Conservation (phyloP, 2,329 filamentous ascomycete species). For the Verticillium zaregamsianum region DNA sequence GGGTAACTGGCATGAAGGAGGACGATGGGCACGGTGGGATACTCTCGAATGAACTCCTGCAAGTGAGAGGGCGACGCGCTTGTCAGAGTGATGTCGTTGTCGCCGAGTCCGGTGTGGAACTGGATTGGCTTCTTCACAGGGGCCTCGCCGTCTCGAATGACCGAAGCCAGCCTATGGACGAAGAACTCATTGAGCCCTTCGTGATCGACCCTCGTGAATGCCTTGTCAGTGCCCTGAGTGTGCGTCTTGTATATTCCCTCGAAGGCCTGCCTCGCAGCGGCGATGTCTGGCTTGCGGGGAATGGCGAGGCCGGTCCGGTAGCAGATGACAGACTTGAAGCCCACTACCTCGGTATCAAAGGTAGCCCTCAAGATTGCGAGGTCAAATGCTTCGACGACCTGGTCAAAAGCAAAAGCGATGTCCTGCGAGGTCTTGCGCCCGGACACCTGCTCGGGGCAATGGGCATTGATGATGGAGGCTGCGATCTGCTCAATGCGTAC, state of each 20-base stretch:
- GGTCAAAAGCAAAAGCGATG: slow-evolving; percentile 24
- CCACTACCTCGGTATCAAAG: slow-evolving; percentile 64
- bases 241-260: slow-evolving; percentile 26
- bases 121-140: slow-evolving; percentile 67
- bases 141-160: slow-evolving; percentile 44
- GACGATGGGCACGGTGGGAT: slow-evolving; percentile 68
- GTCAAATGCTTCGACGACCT: slow-evolving; percentile 32
- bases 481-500: slow-evolving; percentile 74
- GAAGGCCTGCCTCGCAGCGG: slow-evolving; percentile 35
- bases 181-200: slow-evolving; percentile 66
- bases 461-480: slow-evolving; percentile 52
- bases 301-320: slow-evolving; percentile 72
- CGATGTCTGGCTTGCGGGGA: slow-evolving; percentile 35
- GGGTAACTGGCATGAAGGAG: slow-evolving; percentile 79
- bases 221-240: slow-evolving; percentile 12
- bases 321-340: slow-evolving; percentile 80
- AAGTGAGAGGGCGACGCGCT: slow-evolving; percentile 71
- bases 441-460: slow-evolving; percentile 26
- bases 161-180: slow-evolving; percentile 58
- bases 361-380: slow-evolving; percentile 51
- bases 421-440: slow-evolving; percentile 7
- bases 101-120: slow-evolving; percentile 79
- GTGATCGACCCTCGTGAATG: slow-evolving; percentile 54
- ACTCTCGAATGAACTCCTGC: slow-evolving; percentile 67
- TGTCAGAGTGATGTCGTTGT: slow-evolving; percentile 69